Base-by-base conservation (phyloP, 2,329 filamentous ascomycete species). In the Fusarium paranaense region DNA sequence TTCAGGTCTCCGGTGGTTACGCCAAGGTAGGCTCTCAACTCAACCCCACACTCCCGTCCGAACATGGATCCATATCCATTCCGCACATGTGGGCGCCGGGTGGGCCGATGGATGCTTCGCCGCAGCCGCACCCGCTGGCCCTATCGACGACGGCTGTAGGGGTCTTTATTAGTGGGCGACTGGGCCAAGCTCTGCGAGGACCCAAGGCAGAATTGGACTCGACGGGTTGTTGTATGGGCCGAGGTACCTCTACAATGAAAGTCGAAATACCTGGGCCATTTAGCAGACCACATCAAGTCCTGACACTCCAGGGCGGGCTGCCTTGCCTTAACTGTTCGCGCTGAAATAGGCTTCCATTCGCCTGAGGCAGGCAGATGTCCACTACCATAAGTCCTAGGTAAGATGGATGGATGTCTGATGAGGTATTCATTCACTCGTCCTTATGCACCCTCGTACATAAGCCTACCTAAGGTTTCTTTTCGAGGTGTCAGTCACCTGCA, bases 61-160 rank as follows among this genome's bases (percentile, higher is more conserved):
- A 18, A n/a, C 45, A 50, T n/a, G 45, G 45, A 52, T 52, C 47
- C 25, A 52, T 52, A n/a, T 52, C 47, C 47, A 52, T 52, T 50
- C 45, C 45, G 16, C 22, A 18, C 22, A 47, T 47, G 42, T 16
- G 22, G 27, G 27, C n/a, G 18, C 30, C 50, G 16, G 58, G 45
- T 58, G 42, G 67, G 47, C 40, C 37, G 27, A 33, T 32, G 18
- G 10, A 32, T 20, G 30, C 50, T 33, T 59, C 47, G 47, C 14
- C 47, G 68, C 64, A 73, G 70, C 72, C 70, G 68, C 72, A 74
- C 20, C 64, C 65, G 72, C 22, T 62, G 35, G 27, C 10, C 45
- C 35, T 32, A 54, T 33, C 18, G 50, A 54, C 50, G 50, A 54
- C 50, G 27, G 50, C 18, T 32, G 50, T 54, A 54, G 27, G 50